A percentile compares a stretch with the other conserved stretches of the same genome.
These are phyloP conservation scores for Rhododendron williamsianum DNA, from an alignment of 148 eudicot genomes.

Conservation along the genomic window DNA sequence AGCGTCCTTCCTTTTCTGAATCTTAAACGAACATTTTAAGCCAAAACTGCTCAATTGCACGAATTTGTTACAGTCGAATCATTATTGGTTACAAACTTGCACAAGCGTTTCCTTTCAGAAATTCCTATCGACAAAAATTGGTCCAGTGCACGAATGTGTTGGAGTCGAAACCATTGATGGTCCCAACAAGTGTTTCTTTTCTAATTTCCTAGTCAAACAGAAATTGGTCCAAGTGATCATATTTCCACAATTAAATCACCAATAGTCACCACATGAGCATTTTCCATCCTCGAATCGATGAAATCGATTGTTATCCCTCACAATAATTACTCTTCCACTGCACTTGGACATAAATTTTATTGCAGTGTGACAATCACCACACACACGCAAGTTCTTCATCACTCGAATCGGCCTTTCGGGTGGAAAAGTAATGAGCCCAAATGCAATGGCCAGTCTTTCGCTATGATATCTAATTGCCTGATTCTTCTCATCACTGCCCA, in stretches of 20 bases:
- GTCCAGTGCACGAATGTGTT: not conserved
- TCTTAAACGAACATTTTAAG: not conserved
- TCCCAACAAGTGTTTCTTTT: not conserved
- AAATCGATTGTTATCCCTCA: constrained; percentile 48
- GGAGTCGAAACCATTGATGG: not conserved
- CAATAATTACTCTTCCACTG: constrained; percentile 60
- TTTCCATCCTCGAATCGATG: constrained; percentile 71
- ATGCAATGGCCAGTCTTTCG: constrained; percentile 83
- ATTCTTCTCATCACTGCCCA: constrained; percentile 55
- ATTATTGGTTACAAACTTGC: not conserved
- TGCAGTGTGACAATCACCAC: constrained; percentile 89
- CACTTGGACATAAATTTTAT: constrained; percentile 81
- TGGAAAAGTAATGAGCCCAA: constrained; percentile 64
- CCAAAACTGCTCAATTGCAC: not conserved
- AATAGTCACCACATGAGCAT: constrained; percentile 84
- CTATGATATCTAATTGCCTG: constrained; percentile 63
- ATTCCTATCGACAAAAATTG: not conserved
- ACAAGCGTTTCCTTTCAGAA: not conserved
- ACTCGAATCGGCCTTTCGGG: constrained; percentile 64
- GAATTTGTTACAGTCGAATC: not conserved
- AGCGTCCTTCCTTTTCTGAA: not conserved
- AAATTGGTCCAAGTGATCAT: not conserved
- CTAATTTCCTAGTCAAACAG: not conserved
- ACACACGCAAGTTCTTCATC: constrained; percentile 88
- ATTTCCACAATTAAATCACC: constrained; percentile 37